These are phyloP conservation scores for Tuctoria greenei DNA, from an alignment of 176 grass and related monocot genomes.

Conservation along the genomic window DNA sequence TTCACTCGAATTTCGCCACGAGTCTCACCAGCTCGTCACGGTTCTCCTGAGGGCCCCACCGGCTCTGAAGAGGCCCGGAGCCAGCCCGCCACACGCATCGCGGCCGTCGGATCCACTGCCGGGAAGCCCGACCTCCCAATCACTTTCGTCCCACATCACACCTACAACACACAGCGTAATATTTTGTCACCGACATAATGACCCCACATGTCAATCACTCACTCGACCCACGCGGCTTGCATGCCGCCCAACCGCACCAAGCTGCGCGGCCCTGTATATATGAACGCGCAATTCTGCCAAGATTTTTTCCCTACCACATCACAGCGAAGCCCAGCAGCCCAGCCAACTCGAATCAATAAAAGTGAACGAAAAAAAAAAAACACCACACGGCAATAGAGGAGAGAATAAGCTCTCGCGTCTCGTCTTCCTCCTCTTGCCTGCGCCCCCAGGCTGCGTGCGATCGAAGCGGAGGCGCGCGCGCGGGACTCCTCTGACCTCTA, in stretches of 20 bases:
- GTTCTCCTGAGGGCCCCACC: background rate
- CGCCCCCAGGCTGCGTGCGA: conserved; percentile 41
- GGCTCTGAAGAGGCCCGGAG: conserved; percentile 20
- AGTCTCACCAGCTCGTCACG: conserved; percentile 6
- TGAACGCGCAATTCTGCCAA: conserved; percentile 2
- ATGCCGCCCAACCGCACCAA: background rate
- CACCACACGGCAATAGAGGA: conserved; percentile 6
- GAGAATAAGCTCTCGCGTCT: conserved; percentile 3
- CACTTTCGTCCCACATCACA: background rate
- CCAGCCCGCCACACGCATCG: background rate
- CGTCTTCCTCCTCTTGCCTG: background rate
- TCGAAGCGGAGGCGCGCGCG: conserved; percentile 36
- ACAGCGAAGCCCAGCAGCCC: background rate
- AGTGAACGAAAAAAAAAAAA: background rate
- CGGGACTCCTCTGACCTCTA: background rate
- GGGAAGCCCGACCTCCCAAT: background rate
- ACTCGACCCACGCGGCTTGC: no score
- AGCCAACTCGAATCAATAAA: background rate
- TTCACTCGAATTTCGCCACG: background rate
- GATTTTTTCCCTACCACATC: conserved; percentile 23
- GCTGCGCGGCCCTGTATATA: conserved; percentile 36
- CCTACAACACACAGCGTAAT: no score
- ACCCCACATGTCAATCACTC: conserved; percentile 13
- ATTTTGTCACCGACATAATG: background rate
- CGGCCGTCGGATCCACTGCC: conserved; percentile 11